Evolutionary conservation across 192 early-diverging fungal genomes (phyloP).

Genomic region (Jimgerdemannia flammicorona): DNA sequence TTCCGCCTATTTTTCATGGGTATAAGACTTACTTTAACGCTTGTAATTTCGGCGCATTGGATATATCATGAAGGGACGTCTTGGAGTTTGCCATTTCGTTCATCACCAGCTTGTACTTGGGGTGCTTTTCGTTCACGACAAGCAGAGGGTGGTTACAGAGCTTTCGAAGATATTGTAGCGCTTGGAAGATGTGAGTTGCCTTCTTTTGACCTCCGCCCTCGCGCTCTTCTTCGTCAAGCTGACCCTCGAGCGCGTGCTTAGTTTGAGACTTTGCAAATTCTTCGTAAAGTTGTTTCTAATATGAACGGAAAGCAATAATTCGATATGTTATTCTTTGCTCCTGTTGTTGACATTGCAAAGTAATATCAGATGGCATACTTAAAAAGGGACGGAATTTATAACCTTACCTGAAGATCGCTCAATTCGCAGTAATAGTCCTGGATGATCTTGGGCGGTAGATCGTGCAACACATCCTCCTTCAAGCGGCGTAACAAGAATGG

Average conservation of each 20-base stretch:
- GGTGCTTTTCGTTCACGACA: slow-evolving; percentile 88
- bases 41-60: slow-evolving; percentile 86
- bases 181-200: slow-evolving; percentile 94
- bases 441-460: slow-evolving; percentile 98
- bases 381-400: not conserved
- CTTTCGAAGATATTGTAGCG: slow-evolving; percentile 92
- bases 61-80: slow-evolving; percentile 63
- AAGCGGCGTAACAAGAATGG: slow-evolving; percentile 94
- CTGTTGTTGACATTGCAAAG: not conserved
- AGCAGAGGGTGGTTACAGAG: slow-evolving; percentile 94
- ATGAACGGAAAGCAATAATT: not conserved
- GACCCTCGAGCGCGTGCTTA: slow-evolving; percentile 43
- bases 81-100: slow-evolving; percentile 49
- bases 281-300: slow-evolving; percentile 80
- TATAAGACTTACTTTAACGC: slow-evolving; percentile 65
- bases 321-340: not conserved
- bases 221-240: slow-evolving; percentile 29
- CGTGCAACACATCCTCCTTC: slow-evolving; percentile 96
- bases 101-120: slow-evolving; percentile 70
- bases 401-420: slow-evolving; percentile 69
- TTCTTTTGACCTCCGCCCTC: slow-evolving; percentile 36
- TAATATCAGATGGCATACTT: not conserved
- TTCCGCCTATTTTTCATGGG: not conserved
- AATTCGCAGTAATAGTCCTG: slow-evolving; percentile 99
- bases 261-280: slow-evolving; percentile 80